phyloP scores from a whole-genome alignment of 1,284 basidiomycete genomes.

The Somion occarium region DNA sequence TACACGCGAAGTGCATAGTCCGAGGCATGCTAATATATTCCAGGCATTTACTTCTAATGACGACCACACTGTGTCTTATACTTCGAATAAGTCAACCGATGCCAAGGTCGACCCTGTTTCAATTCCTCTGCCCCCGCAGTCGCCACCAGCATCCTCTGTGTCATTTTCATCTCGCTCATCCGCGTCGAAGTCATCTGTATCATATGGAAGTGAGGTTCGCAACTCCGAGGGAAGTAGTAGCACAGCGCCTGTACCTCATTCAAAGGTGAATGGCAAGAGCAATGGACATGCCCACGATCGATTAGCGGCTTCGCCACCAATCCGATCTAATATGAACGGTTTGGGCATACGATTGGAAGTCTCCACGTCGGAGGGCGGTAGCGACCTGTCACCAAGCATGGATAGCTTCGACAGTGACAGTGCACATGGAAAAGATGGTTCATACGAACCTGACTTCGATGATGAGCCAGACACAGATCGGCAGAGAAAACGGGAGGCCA shows the following conservation, averaged over 20 bases:
- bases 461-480: conserved; percentile 22
- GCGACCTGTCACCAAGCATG: conserved; percentile 14
- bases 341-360: conserved; percentile 5
- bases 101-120: conserved; percentile 46
- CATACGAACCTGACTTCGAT: conserved; percentile 12
- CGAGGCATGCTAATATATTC: conserved; percentile 15
- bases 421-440: background rate
- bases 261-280: conserved; percentile 12
- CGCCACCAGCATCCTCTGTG: conserved; percentile 62
- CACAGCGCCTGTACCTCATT: conserved; percentile 29
- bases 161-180: conserved; percentile 71
- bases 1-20: conserved; percentile 17
- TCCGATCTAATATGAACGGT: conserved; percentile 5
- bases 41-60: conserved; percentile 26
- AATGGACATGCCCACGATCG: conserved; percentile 15
- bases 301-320: background rate
- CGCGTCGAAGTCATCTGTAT: conserved; percentile 46
- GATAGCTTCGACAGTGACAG: conserved; percentile 16
- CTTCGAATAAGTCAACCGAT: conserved; percentile 15
- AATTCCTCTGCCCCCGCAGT: conserved; percentile 57
- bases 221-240: conserved; percentile 31
- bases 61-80: conserved; percentile 25
- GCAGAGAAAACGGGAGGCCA: conserved; percentile 62
- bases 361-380: background rate
- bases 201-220: conserved; percentile 26